These are phyloP conservation scores for Urochloa ruziziensis DNA, from an alignment of 176 grass and related monocot species.

Conservation along the genomic window DNA sequence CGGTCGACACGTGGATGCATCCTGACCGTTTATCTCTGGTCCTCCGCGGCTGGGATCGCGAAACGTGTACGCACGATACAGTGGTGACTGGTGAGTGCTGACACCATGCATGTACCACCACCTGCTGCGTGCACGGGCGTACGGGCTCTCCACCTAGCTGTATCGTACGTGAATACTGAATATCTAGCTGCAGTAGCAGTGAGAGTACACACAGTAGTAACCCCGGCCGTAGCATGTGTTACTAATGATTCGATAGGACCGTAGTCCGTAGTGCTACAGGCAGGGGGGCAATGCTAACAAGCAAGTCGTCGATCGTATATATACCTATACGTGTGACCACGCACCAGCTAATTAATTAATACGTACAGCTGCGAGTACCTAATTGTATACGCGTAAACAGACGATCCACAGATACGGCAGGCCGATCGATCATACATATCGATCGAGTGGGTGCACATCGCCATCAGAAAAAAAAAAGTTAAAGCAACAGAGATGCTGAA, in stretches of 20 bases:
- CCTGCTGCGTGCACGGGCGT: neutral
- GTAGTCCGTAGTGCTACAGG: no score
- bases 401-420: neutral
- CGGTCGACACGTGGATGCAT: neutral
- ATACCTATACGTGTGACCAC: neutral
- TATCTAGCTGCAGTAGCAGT: neutral
- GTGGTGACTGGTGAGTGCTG: neutral
- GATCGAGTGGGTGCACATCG: neutral
- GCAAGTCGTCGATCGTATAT: no score
- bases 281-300: no score
- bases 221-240: neutral
- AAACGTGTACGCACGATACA: neutral
- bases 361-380: neutral
- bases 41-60: neutral
- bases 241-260: neutral
- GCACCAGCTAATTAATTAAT: neutral
- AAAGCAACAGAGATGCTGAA: neutral
- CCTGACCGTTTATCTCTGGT: neutral
- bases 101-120: neutral
- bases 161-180: neutral
- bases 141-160: neutral
- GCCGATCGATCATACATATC: neutral
- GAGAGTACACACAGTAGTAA: neutral
- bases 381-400: neutral
- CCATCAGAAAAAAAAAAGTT: neutral